Percentiles rank a stretch among this genome's conserved stretches.
Conservation (phyloP, 176 grass and related monocot genomes). For the Neostapfia colusana region DNA sequence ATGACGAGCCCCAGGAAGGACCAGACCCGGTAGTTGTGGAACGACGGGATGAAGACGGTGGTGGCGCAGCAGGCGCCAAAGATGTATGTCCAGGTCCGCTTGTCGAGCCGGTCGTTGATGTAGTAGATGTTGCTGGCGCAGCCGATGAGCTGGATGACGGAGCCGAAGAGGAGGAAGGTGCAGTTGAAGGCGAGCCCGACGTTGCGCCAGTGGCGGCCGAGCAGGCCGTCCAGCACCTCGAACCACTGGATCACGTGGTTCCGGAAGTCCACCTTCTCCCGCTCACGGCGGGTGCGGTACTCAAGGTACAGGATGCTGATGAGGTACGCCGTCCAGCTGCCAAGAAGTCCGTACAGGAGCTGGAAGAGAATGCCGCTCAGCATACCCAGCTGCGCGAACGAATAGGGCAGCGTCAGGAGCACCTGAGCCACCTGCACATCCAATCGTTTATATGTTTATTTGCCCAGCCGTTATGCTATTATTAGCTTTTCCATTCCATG, state of each 20-base stretch:
- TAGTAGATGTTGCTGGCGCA: constrained; percentile 99
- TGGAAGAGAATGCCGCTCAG: constrained; percentile 91
- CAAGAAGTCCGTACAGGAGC: constrained; percentile 80
- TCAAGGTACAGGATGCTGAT: constrained; percentile 95
- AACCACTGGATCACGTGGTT: constrained; percentile 99
- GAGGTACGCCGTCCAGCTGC: constrained; percentile 98
- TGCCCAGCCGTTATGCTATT: too few relatives aligned
- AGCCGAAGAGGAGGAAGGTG: constrained; percentile 95
- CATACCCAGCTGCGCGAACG: constrained; percentile 96
- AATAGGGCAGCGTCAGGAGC: constrained; percentile 89
- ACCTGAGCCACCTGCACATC: constrained; percentile 72
- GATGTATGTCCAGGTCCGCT: constrained; percentile 95
- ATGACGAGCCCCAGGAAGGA: constrained; percentile 85
- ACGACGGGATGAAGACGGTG: constrained; percentile 96
- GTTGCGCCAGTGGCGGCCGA: constrained; percentile 89
- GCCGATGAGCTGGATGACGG: constrained; percentile 96
- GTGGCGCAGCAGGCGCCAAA: constrained; percentile 97
- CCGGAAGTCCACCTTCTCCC: constrained; percentile 90
- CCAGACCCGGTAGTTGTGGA: constrained; percentile 98
- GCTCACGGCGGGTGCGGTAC: constrained; percentile 79
- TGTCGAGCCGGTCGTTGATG: constrained; percentile 88
- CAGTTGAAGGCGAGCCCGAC: constrained; percentile 90
- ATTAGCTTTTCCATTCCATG: too few relatives aligned
- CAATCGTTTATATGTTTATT: not conserved
- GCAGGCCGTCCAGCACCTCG: constrained; percentile 86